Evolutionary conservation across 2,329 filamentous ascomycete genomes (phyloP).

Genomic region (Diaporthe sp.): DNA sequence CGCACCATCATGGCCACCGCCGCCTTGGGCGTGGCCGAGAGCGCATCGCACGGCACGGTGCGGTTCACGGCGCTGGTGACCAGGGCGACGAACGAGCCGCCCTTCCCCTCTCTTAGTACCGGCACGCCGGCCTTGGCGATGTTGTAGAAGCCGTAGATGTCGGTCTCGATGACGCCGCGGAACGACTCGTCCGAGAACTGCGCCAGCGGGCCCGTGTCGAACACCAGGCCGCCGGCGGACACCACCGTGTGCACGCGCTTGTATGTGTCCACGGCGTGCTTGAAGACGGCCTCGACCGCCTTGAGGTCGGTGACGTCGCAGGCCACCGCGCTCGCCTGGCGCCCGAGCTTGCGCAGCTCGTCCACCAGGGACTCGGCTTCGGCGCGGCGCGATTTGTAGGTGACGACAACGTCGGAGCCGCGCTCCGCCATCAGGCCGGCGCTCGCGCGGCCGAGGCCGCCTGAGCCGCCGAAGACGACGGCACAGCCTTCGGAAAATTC

Average conservation of each 20-base stretch:
- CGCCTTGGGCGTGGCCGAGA: constrained; percentile 17
- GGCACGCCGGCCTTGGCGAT: constrained; percentile 21
- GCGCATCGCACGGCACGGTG: constrained; percentile 22
- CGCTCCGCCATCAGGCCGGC: constrained; percentile 21
- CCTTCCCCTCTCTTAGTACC: not conserved
- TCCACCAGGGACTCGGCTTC: constrained; percentile 22
- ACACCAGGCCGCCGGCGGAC: constrained; percentile 23
- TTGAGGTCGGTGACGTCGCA: constrained; percentile 12
- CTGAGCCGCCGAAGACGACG: constrained; percentile 26
- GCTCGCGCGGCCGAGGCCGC: constrained; percentile 24
- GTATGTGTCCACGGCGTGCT: constrained; percentile 17
- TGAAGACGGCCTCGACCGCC: constrained; percentile 29
- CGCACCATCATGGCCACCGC: constrained; percentile 19
- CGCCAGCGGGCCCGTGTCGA: constrained; percentile 16
- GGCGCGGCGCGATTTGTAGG: not conserved
- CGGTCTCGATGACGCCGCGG: constrained; percentile 25
- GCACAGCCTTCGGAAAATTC: constrained; percentile 18
- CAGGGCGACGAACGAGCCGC: constrained; percentile 27
- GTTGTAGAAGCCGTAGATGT: constrained; percentile 30
- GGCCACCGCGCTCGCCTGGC: constrained; percentile 17
- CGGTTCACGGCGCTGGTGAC: constrained; percentile 17
- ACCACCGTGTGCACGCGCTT: constrained; percentile 28
- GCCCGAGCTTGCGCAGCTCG: constrained; percentile 13
- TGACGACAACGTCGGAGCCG: constrained; percentile 21
- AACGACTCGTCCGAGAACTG: constrained; percentile 4